These are phyloP conservation scores for Kurtzmaniella natalensis DNA, from an alignment of 1,139 yeast species.

Conservation along the genomic window DNA sequence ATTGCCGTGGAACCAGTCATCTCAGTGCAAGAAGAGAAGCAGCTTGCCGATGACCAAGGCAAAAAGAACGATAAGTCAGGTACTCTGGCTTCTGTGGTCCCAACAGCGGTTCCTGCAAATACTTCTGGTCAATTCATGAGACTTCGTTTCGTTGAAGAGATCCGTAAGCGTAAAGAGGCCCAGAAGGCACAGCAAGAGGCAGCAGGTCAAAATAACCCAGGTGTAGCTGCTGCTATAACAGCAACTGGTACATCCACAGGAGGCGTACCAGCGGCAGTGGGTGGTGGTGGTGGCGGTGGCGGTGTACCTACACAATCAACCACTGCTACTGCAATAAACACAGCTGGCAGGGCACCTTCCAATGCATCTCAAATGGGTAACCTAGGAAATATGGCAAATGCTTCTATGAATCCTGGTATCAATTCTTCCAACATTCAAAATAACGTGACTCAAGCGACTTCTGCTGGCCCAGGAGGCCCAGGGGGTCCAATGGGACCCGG, in stretches of 20 bases:
- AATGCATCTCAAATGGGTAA: too few species aligned
- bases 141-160: conserved; percentile 43
- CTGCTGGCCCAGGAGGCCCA: too few species aligned
- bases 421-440: too few species aligned
- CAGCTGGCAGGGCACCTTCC: too few species aligned
- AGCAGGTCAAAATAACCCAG: conserved; percentile 13
- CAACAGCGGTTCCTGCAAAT: conserved; percentile 15
- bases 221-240: background rate
- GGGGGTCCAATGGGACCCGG: too few species aligned
- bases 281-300: background rate
- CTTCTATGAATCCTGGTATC: too few species aligned
- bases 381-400: too few species aligned
- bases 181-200: conserved; percentile 43
- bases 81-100: background rate
- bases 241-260: background rate
- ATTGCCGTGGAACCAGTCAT: conserved; percentile 37
- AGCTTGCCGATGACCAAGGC: conserved; percentile 18
- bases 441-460: too few species aligned
- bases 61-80: conserved; percentile 22
- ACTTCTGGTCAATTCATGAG: conserved; percentile 46
- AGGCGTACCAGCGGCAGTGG: background rate
- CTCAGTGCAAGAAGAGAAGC: conserved; percentile 18
- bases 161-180: conserved; percentile 40
- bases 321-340: too few species aligned
- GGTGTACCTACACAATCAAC: too few species aligned